A percentile compares a stretch with the other conserved stretches of the same genome.
Evolutionary conservation across 2,329 filamentous ascomycete species (phyloP).

Genomic region (Dactylellina parvicollis): DNA sequence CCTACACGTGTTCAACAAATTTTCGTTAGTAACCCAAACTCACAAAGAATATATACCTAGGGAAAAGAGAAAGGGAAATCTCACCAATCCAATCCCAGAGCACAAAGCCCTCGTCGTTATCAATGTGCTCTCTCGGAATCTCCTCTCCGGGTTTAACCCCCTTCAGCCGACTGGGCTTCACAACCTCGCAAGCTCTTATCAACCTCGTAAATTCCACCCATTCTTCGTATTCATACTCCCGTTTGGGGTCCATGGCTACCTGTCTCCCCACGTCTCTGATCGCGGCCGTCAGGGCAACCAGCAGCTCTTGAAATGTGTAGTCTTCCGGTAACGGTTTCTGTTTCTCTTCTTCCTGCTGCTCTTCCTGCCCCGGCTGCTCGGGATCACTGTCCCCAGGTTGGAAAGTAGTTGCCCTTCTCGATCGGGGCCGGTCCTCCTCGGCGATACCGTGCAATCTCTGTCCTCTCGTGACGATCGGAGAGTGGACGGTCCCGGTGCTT

Average conservation of each 20-base stretch:
- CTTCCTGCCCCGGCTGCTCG: slow-evolving; percentile 8
- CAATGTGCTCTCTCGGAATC: slow-evolving; percentile 35
- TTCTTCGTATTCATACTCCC: slow-evolving; percentile 80
- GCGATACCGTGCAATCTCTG: neutral
- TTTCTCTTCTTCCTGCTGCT: slow-evolving; percentile 9
- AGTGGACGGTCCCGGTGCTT: neutral
- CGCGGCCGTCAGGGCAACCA: slow-evolving; percentile 19
- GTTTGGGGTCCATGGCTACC: slow-evolving; percentile 64
- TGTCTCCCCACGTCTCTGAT: slow-evolving; percentile 37
- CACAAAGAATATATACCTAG: neutral
- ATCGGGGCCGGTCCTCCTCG: neutral
- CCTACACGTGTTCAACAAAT: slow-evolving; percentile 60
- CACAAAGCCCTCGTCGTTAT: slow-evolving; percentile 49
- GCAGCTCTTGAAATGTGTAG: slow-evolving; percentile 43
- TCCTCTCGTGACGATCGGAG: neutral
- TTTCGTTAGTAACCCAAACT: neutral
- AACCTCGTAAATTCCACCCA: slow-evolving; percentile 87
- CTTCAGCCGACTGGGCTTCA: slow-evolving; percentile 67
- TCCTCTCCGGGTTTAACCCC: slow-evolving; percentile 61
- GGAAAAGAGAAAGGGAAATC: neutral
- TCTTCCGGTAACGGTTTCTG: slow-evolving; percentile 35
- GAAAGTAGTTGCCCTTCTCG: neutral
- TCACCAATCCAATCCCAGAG: slow-evolving; percentile 54
- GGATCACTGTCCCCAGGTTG: slow-evolving; percentile 11
- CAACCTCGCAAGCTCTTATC: slow-evolving; percentile 64